Conservation (phyloP, 2,329 filamentous ascomycete genomes). For the Fusarium sp. region DNA sequence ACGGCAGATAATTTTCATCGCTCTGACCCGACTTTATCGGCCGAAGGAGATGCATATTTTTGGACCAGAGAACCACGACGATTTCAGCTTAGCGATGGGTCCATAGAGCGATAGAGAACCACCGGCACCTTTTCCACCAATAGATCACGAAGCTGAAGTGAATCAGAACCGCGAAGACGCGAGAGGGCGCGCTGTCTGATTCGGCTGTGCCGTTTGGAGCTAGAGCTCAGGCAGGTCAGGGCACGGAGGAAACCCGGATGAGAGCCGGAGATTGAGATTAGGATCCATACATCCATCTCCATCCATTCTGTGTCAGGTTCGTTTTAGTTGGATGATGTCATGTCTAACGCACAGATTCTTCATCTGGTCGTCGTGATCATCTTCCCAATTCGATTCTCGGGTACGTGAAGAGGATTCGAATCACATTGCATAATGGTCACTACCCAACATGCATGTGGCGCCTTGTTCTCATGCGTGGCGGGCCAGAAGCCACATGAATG, state of each 20-base stretch:
- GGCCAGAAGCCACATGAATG: conserved; percentile 3
- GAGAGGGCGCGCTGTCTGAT: conserved; percentile 2
- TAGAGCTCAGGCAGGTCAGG: background rate
- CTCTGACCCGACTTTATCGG: conserved; percentile 29
- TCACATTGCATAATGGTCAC: background rate
- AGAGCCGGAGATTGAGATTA: conserved; percentile 26
- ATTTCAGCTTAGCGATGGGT: conserved; percentile 1
- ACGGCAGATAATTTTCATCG: conserved; percentile 5
- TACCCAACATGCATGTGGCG: conserved; percentile 12
- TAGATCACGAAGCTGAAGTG: background rate
- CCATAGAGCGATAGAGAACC: background rate
- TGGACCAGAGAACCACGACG: background rate
- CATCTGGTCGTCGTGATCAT: background rate
- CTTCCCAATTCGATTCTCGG: background rate
- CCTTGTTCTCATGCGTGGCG: conserved; percentile 6
- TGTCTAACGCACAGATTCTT: background rate
- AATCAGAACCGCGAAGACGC: conserved; percentile 19
- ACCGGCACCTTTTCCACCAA: conserved; percentile 32
- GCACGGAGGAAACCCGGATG: conserved; percentile 30
- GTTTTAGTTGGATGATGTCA: conserved; percentile 26
- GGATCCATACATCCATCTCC: background rate
- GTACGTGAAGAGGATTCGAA: background rate
- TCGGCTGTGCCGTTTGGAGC: background rate
- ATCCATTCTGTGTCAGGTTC: background rate
- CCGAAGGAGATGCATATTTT: conserved; percentile 12